A percentile compares a stretch with the other conserved stretches of the same genome.
These are phyloP conservation scores for Jatropha curcas DNA, from an alignment of 345 rosid genomes.

Conservation along the genomic window DNA sequence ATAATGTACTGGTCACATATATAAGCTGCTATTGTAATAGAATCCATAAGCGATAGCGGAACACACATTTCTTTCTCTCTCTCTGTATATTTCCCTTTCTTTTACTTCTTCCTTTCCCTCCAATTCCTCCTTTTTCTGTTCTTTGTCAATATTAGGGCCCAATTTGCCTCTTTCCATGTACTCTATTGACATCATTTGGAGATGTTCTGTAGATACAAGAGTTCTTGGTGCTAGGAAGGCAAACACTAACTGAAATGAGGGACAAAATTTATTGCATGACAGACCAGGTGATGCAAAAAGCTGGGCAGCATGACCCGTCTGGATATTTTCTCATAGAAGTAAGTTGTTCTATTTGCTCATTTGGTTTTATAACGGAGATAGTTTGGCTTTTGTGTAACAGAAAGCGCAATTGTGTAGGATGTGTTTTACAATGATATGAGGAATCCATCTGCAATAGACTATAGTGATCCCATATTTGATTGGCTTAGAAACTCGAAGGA, in stretches of 20 bases:
- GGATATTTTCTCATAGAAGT: conserved; percentile 94
- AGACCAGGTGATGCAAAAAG: conserved; percentile 75
- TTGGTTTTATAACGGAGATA: not conserved
- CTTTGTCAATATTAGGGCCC: not conserved
- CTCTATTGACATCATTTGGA: conserved; percentile 8
- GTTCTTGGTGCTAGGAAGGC: conserved; percentile 74
- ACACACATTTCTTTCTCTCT: too few species aligned
- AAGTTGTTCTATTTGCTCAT: conserved; percentile 11
- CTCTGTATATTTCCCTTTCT: too few species aligned
- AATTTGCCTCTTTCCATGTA: not conserved
- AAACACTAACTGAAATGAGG: conserved; percentile 63
- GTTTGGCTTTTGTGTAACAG: conserved; percentile 17
- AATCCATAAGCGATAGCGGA: too few species aligned
- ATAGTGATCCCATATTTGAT: conserved; percentile 67
- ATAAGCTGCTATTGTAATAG: too few species aligned
- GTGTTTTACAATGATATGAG: conserved; percentile 77
- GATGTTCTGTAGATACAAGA: conserved; percentile 64
- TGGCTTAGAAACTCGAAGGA: conserved; percentile 76
- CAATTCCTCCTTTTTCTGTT: not conserved
- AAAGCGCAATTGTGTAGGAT: conserved; percentile 44
- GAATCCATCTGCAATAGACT: conserved; percentile 57
- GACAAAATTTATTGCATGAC: conserved; percentile 78
- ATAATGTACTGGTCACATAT: too few species aligned
- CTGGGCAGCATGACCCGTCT: conserved; percentile 66
- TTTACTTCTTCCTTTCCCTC: too few species aligned